Base-by-base conservation (phyloP, 495 filamentous ascomycete species). In the Trichoderma erinaceum region DNA sequence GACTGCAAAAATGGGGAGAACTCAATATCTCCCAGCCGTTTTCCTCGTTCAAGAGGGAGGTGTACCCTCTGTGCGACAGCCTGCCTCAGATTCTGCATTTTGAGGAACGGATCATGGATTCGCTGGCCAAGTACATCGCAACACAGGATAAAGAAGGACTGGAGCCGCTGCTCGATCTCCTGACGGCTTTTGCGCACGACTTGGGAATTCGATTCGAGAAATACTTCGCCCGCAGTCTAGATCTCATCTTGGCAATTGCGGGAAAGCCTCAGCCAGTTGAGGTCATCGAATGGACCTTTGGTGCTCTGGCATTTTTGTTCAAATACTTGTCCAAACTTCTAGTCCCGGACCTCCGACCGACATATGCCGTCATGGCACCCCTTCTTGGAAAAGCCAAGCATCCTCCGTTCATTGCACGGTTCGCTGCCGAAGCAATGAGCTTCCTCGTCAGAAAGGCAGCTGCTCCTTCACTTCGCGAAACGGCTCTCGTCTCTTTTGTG, bases 271-370 rank as follows among this genome's bases (percentile, higher is more conserved):
- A 82, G 70, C 81, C 83, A 67, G 84, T 91, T 41, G 92, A 94
- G 70, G 91, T 92, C 18, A 89, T 96, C 44, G 93, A 99, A 79
- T 98, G 95, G 96, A 93, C 92, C 67, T 98, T 99, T 75, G 92
- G 87, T 61, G 93, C 92, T 72, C 83, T 99, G 16, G 92, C 95
- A 69, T 97, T 96, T 85, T 85, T 97, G 21, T 96, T 98, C 85
- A 99, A 98, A 74, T 98, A 96, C 72, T 85, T 99, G 23, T 94
- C 92, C 4, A 86, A 90, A 58, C 82, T 97, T 10, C 74, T 99
- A 27, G 90, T 92, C 0, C 89, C 92, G 5, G 91, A 99, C 73
- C 79, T 98, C 66, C 83, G 92, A 70, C 91, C 94, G 32, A 84
- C 96, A 8, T 92, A 91, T 73, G 84, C 90, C 70, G 86, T 92